These are phyloP conservation scores for Daldinia eschscholtzii DNA, from an alignment of 2,329 filamentous ascomycete species.

Conservation along the genomic window DNA sequence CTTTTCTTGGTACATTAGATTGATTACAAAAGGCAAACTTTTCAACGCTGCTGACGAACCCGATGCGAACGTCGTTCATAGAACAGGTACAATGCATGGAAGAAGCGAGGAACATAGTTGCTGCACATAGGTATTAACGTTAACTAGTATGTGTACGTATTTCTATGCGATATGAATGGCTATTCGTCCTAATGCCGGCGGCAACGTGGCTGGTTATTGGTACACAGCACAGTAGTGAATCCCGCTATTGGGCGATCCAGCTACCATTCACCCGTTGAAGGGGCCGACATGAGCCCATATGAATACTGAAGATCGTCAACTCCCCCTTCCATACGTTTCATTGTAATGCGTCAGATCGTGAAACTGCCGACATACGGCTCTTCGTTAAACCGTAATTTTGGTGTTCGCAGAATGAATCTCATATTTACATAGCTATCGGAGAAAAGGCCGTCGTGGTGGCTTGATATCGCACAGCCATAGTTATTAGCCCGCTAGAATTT, in stretches of 20 bases:
- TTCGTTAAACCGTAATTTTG: slow-evolving; percentile 22
- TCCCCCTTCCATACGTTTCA: slow-evolving; percentile 32
- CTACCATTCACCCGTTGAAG: slow-evolving; percentile 42
- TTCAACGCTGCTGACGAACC: slow-evolving; percentile 25
- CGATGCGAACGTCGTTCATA: slow-evolving; percentile 26
- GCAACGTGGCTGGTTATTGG: slow-evolving; percentile 40
- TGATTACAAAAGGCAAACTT: slow-evolving; percentile 29
- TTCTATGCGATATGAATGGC: slow-evolving; percentile 13
- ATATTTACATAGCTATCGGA: neutral
- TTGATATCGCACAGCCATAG: slow-evolving; percentile 21
- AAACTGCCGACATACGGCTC: slow-evolving; percentile 41
- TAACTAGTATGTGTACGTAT: neutral
- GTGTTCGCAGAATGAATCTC: slow-evolving; percentile 21
- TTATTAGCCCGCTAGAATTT: slow-evolving; percentile 33
- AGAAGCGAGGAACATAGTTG: slow-evolving; percentile 19
- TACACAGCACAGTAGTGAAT: slow-evolving; percentile 33
- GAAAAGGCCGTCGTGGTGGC: slow-evolving; percentile 14
- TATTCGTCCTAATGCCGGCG: slow-evolving; percentile 33
- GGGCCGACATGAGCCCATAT: slow-evolving; percentile 44
- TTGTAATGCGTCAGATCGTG: slow-evolving; percentile 31
- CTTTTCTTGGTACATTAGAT: slow-evolving; percentile 9
- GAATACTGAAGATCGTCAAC: slow-evolving; percentile 40
- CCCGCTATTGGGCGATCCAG: slow-evolving; percentile 34
- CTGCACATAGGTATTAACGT: neutral
- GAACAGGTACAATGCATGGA: slow-evolving; percentile 2